Base-by-base conservation (phyloP, 306 rosid species). In the Dryas octopetala region DNA sequence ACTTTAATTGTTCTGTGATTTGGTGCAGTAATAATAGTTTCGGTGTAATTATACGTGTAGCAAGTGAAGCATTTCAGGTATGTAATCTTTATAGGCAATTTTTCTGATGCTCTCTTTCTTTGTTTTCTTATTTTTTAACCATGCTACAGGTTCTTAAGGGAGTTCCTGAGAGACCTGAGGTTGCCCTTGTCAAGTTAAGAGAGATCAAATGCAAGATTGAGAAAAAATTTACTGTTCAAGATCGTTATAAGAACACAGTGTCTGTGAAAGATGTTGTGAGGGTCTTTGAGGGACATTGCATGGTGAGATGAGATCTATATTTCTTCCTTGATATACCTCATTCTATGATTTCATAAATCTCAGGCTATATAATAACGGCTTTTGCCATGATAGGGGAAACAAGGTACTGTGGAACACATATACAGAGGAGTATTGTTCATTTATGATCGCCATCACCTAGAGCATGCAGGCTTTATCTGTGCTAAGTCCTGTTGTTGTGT, bases 351-450 rank as follows among this genome's bases (percentile, higher is more conserved):
- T 63, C 69, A 65, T 55, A 47, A 55, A 74, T 43, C 76, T 57
- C 19, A 40, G 64, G 40, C 75, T 46, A 19, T 74, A 7, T 59
- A 38, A 14, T 73, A 51, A 47, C 58, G 55, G 32, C 74, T 54
- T 44, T 50, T 40, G 32, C 14, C 62, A 67, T 78, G 45, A 40
- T 55, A 96, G 99, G 99, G 97, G 19, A 96, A 90, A 83, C 98
- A 90, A 91, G 99, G 99, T 74, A 96, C 98, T 5, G 99, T 96
- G 82, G 97, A 96, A 75, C 99, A 96, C 85, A 90, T 96, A 79
- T 88, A 89, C 81, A 89, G 91, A 76, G 98, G 99, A 75, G 82
- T 92, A 49, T 70, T 96, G 76, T 96, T 96, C 80, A 81, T 96
- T 68, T 86, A 71, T 75, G 99, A 92, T 83, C 97, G 98, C 59